phyloP scores from a whole-genome alignment of 2,329 filamentous ascomycete genomes.

The Alternaria gansuensis region DNA sequence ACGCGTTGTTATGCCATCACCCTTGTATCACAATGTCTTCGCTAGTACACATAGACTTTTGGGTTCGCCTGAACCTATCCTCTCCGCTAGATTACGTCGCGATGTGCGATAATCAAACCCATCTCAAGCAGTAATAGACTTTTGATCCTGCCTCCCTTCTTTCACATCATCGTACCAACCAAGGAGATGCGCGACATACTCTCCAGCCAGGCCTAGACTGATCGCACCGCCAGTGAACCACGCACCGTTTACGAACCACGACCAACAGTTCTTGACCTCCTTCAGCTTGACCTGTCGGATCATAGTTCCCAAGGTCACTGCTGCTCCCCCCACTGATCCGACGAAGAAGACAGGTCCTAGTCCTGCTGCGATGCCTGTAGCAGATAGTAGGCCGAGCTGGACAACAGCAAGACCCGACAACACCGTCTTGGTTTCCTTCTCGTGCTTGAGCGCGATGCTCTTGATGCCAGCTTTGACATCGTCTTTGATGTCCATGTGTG shows the following conservation, averaged over 20 bases:
- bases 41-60: background rate
- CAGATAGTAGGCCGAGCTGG: conserved; percentile 74
- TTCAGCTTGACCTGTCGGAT: conserved; percentile 67
- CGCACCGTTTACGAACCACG: conserved; percentile 70
- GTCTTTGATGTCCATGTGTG: conserved; percentile 89
- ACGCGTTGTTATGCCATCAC: background rate
- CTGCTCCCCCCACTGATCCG: conserved; percentile 66
- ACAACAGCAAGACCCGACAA: conserved; percentile 73
- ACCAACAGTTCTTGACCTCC: conserved; percentile 67
- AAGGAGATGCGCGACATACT: conserved; percentile 57
- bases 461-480: conserved; percentile 88
- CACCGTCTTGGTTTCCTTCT: conserved; percentile 78
- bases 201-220: conserved; percentile 62
- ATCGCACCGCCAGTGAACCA: conserved; percentile 70
- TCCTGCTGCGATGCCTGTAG: conserved; percentile 71
- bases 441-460: conserved; percentile 83
- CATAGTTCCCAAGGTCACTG: conserved; percentile 65
- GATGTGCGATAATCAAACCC: fast-evolving
- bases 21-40: background rate
- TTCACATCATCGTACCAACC: conserved; percentile 37
- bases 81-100: background rate
- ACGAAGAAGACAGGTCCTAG: conserved; percentile 67
- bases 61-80: background rate
- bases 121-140: background rate
- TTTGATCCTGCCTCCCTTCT: conserved; percentile 2